Evolutionary conservation across 306 rosid species (phyloP).

Genomic region (apple (Malus domestica)): DNA sequence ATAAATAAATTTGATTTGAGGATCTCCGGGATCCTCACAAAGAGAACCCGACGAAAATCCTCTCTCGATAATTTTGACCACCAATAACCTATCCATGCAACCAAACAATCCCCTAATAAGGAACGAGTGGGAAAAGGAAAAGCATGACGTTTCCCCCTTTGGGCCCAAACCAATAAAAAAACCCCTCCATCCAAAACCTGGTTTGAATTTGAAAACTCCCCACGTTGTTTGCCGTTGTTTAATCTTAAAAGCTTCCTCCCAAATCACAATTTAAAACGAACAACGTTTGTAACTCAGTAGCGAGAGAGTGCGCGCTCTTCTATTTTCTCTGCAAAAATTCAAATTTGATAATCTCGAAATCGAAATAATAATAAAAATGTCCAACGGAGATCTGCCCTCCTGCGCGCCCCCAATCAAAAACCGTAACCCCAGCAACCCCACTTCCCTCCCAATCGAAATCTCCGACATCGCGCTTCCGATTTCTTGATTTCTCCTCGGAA

Average conservation of each 20-base stretch:
- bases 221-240: background rate
- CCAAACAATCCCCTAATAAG: background rate
- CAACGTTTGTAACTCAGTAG: background rate
- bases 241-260: background rate
- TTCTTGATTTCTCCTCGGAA: background rate
- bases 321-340: slow-evolving; percentile 17
- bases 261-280: background rate
- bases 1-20: no score
- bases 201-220: slow-evolving; percentile 32
- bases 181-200: slow-evolving; percentile 15
- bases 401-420: background rate
- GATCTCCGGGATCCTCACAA: no score
- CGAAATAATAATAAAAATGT: background rate
- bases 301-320: slow-evolving; percentile 23
- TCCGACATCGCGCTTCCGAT: no score
- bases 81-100: background rate
- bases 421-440: slow-evolving; percentile 20
- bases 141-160: background rate
- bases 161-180: background rate
- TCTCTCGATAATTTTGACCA: no score
- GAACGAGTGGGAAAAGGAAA: background rate
- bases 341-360: slow-evolving; percentile 6
- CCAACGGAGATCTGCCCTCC: background rate
- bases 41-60: accelerated
- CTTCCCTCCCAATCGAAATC: background rate